These are phyloP conservation scores for Penicillium thymicola DNA, from an alignment of 2,329 filamentous ascomycete genomes.

Conservation along the genomic window DNA sequence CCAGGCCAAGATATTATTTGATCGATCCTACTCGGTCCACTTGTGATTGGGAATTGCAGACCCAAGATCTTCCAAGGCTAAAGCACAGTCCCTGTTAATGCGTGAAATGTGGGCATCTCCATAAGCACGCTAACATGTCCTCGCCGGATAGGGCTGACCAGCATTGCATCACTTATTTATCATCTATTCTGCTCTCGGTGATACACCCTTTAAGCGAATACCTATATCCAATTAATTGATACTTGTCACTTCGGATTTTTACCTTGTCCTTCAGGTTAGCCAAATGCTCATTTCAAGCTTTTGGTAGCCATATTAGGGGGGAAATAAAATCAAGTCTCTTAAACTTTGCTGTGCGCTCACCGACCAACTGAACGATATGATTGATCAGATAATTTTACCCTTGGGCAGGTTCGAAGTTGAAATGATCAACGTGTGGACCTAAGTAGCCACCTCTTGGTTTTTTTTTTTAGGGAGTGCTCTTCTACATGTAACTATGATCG, in stretches of 20 bases:
- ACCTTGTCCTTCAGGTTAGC: background rate
- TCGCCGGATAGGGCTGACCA: slow-evolving; percentile 21
- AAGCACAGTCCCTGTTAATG: background rate
- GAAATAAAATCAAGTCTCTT: background rate
- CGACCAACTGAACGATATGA: background rate
- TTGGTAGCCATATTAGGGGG: background rate
- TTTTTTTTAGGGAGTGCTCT: too few species aligned
- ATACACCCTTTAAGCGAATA: background rate
- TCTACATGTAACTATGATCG: too few species aligned
- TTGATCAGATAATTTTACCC: background rate
- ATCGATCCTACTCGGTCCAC: background rate
- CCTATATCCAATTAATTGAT: too few species aligned
- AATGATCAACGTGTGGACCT: background rate
- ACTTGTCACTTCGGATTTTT: background rate
- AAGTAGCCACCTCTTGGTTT: background rate
- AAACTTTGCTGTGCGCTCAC: background rate
- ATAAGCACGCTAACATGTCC: slow-evolving; percentile 12
- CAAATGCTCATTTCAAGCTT: background rate
- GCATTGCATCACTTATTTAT: slow-evolving; percentile 7
- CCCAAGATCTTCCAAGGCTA: background rate
- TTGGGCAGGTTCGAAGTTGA: background rate
- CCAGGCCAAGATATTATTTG: background rate
- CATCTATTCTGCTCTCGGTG: background rate
- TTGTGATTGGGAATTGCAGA: background rate
- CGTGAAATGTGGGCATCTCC: background rate